Evolutionary conservation across 768 basidiomycete species (phyloP), one percentile per base, ranked within the genome.

Genomic region (Tulasnella sp.): DNA sequence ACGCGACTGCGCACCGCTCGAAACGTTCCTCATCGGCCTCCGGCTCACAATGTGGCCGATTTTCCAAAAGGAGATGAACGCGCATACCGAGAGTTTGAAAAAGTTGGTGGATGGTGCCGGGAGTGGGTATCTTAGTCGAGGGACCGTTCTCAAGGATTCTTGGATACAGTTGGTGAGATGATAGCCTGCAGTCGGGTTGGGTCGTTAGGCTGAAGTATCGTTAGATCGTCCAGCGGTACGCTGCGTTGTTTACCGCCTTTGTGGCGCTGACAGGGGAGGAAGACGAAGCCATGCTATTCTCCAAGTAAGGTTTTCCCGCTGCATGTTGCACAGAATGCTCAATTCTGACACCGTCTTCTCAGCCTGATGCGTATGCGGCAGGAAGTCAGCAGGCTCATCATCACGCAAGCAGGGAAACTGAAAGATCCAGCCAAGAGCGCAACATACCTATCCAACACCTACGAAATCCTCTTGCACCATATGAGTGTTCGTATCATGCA

Each of bases 211-310:
- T 31, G 56, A 34, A 27, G 21, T 34, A 15, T 32, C 32, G 31
- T 77, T 61, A 76, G 85, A 79, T 92, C 12, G 86, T 84, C 66
- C 76, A 74, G 49, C 79, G 82, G 57, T 99, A 98, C 68, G 75
- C 83, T 12, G 72, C 73, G 14, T 67, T 96, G 64, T 98, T 98
- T 74, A 83, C 81, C 59, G 81, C 84, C 2, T 81, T 92, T 61
- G 80, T 93, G 19, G 77, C 80, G 27, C 70, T 99, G 61, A 88
- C 86, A 2, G 78, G 77, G 36, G 83, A 86, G 59, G 83, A 81
- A 39, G 90, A 96, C 62, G 93, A 96, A 67, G 88, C 88, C 7
- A 96, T 97, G 92, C 86, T 98, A 45, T 96, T 96, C 65, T 81
- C 85, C 21, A 92, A 92, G 94, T 94, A 65, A 62, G 81, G 66